Conservation (phyloP, 2,329 filamentous ascomycete species). For the Hysterium pulicare region DNA sequence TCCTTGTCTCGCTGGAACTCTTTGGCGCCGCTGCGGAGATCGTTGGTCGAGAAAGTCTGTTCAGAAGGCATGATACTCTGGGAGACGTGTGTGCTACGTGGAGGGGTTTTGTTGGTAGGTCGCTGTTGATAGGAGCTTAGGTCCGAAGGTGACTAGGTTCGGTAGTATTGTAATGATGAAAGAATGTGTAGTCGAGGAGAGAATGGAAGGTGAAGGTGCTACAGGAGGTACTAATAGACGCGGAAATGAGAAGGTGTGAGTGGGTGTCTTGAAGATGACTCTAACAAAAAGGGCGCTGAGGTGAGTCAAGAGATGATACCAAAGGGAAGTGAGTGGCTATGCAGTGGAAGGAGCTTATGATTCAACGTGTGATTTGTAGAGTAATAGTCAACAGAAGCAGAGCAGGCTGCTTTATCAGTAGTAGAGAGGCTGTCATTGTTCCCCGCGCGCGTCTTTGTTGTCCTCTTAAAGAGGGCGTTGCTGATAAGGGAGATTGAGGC, state of each 20-base stretch:
- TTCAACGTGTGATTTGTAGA: slow-evolving; percentile 17
- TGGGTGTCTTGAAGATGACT: slow-evolving; percentile 34
- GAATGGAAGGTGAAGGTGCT: slow-evolving; percentile 8
- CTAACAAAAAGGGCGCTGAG: slow-evolving; percentile 29
- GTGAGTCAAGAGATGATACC: slow-evolving; percentile 13
- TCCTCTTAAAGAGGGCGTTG: background rate
- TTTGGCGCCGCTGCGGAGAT: slow-evolving; percentile 54
- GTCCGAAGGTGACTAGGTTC: slow-evolving; percentile 9
- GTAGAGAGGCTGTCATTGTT: background rate
- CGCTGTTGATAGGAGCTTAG: slow-evolving; percentile 7
- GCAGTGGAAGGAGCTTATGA: slow-evolving; percentile 20
- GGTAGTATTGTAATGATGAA: slow-evolving; percentile 9
- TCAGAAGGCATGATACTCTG: slow-evolving; percentile 42
- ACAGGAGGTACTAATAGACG: slow-evolving; percentile 26
- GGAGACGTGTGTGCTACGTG: slow-evolving; percentile 8
- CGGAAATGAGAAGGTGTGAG: slow-evolving; percentile 17
- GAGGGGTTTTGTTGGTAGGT: slow-evolving; percentile 10
- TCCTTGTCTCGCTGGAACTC: slow-evolving; percentile 51
- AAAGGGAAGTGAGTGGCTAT: slow-evolving; percentile 24
- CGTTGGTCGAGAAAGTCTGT: slow-evolving; percentile 47
- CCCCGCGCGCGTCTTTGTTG: slow-evolving; percentile 2
- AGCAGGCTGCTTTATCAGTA: slow-evolving; percentile 19
- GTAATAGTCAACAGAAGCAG: slow-evolving; percentile 7
- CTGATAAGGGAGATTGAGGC: slow-evolving; percentile 1
- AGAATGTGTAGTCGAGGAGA: slow-evolving; percentile 9